Evolutionary conservation across 495 filamentous ascomycete species (phyloP), one percentile per base, ranked within the genome.

Genomic region (Annulohypoxylon nitens): DNA sequence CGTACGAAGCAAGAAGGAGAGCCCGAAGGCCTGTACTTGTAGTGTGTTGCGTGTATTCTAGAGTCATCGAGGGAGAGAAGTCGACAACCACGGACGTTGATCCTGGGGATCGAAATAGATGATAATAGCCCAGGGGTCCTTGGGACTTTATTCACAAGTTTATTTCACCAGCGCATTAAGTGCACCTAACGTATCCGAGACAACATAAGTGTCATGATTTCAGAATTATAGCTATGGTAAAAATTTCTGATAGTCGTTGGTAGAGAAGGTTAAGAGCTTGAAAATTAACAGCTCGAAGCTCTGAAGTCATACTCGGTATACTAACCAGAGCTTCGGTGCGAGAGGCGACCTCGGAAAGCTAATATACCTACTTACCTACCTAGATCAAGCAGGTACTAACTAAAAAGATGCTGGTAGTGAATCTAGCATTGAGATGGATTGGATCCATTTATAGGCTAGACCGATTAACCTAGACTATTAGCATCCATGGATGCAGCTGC

Each of bases 1-100:
- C 97, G 97, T 87, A 99, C 97, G 14, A 99, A 99, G 90, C 96
- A 90, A 78, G 96, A 99, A 84, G 94, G 95, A 71, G 97, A 97
- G 81, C 97, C 97, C 5, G 97, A 99, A 86, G 96, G 96, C 70
- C 83, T 99, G 89, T 99, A 99, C 84, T 90, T 99, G 92, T 99
- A 98, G 69, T 73, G 43, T 71, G 63, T 63, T 43, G 62, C 57
- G 61, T 68, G 63, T 67, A 68, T 71, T 67, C 53, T 65, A 69
- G 18, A 45, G 16, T 64, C 10, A 12, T 34, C 14, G 48, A 18
- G 47, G 45, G 14, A 7, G 7, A 48, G 55, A 53, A 43, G 10
- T 1, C 6, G 9, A 34, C 37, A 3, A 9, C 20, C 18, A 16
- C 53, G 20, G 10, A 67, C 9, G 51, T 54, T 36, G 12, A 43